Evolutionary conservation across 1,284 basidiomycete genomes (phyloP), one percentile per base, ranked within the genome.

Genomic region (Rhodotorula sp.): DNA sequence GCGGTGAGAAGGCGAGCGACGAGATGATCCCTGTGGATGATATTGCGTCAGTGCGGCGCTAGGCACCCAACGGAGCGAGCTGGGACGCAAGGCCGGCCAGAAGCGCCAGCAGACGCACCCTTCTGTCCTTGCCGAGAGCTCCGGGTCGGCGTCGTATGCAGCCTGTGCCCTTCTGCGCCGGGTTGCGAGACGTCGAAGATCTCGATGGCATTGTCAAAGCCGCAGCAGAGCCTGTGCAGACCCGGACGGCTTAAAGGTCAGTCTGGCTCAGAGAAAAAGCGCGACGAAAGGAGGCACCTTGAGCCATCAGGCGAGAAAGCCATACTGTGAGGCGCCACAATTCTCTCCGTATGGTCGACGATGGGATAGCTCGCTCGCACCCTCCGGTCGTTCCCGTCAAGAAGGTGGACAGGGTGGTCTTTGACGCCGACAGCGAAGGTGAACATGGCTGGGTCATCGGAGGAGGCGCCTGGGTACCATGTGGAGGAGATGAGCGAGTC

Each of bases 191-290:
- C 80, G 76, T 94, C 90, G 76, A 95, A 92, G 10, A 94, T 85
- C 79, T 96, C 93, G 64, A 96, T 90, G 0, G 92, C 89, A 71
- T 89, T 87, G 80, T 94, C 89, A 68, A 90, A 92, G 0, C 93
- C 92, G 78, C 92, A 94, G 78, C 94, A 95, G 7, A 95, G 80
- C 72, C 92, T 94, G 69, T 11, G 34, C 9, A 55, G 51, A 24
- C 28, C 30, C 9, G 57, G 51, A 24, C 28, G 28, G 56, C 31
- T 26, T 8, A 20, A 31, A 9, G 4, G n/a, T 52, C 26, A 52
- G n/a, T 52, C n/a, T 13, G 7, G 15, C 51, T 52, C 18, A 47
- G n/a, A 48, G 51, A 37, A 40, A 28, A 11, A 56, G 58, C 37
- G 15, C 26, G 44, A 62, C 13, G 31, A 2, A 0, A 8, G 2